Evolutionary conservation across 1,139 yeast genomes (phyloP).

Genomic region (Trichomonascaceae sp.): DNA sequence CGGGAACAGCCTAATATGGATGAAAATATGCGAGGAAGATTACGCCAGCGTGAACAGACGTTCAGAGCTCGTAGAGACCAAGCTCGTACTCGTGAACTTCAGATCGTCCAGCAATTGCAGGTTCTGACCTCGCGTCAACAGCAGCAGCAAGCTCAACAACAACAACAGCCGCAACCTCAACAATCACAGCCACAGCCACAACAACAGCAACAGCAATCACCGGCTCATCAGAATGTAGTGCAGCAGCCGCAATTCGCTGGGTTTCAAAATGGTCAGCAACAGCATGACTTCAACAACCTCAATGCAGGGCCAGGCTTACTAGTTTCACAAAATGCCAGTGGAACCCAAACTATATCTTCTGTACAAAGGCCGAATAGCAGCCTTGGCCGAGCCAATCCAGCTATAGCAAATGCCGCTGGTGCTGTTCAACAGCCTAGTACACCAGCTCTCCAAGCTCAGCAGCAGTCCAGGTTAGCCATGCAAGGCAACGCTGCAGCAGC

Average conservation of each 20-base stretch:
- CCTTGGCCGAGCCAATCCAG: not conserved
- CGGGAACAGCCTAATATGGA: conserved; percentile 22
- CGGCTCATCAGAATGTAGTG: conserved; percentile 1
- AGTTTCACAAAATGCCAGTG: not conserved
- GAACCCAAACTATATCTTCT: not conserved
- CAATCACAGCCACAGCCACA: conserved; percentile 10
- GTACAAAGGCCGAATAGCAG: conserved; percentile 1
- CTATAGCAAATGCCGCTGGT: not conserved
- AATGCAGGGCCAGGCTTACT: not conserved
- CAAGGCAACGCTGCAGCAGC: conserved; percentile 1
- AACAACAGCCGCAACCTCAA: conserved; percentile 16
- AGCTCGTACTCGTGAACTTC: conserved; percentile 20
- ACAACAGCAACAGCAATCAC: conserved; percentile 9
- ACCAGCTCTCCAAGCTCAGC: conserved; percentile 4
- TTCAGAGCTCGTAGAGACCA: conserved; percentile 25
- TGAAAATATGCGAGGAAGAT: conserved; percentile 17
- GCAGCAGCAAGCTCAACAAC: conserved; percentile 22
- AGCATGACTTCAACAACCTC: not conserved
- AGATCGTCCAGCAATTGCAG: conserved; percentile 27
- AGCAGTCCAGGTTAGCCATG: not conserved
- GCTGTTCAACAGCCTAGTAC: conserved; percentile 3
- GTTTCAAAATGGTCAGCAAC: not conserved
- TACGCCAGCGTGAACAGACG: conserved; percentile 22
- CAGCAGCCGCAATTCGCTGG: conserved; percentile 6
- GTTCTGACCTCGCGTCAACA: conserved; percentile 14